phyloP scores from a whole-genome alignment of 2,329 filamentous ascomycete species.

The Calonectria multiphialidica region DNA sequence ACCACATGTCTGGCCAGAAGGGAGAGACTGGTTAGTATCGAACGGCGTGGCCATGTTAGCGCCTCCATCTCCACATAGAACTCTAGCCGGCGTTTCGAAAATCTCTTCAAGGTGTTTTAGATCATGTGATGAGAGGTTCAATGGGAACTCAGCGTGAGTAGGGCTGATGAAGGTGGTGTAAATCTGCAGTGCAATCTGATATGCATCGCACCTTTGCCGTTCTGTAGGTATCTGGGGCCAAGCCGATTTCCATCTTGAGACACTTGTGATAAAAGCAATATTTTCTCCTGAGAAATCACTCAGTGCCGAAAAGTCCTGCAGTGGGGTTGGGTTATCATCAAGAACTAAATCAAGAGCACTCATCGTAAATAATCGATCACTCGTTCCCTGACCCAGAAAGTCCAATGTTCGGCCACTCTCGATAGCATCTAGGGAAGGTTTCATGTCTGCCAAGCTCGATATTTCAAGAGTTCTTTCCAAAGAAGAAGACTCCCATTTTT shows the following conservation, averaged over 20 bases:
- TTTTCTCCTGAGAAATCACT: conserved; percentile 79
- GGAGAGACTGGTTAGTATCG: conserved; percentile 22
- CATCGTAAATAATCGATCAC: conserved; percentile 67
- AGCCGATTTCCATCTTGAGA: conserved; percentile 66
- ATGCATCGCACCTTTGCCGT: conserved; percentile 55
- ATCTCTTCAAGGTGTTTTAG: conserved; percentile 63
- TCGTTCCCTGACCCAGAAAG: conserved; percentile 22
- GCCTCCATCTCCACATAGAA: conserved; percentile 52
- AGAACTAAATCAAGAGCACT: conserved; percentile 71
- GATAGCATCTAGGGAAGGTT: background rate
- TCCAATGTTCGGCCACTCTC: conserved; percentile 15
- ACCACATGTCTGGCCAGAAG: background rate
- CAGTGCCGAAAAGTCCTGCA: conserved; percentile 73
- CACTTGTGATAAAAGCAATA: conserved; percentile 73
- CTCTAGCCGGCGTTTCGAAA: conserved; percentile 65
- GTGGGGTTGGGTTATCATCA: conserved; percentile 65
- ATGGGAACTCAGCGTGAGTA: conserved; percentile 71
- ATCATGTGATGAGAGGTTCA: conserved; percentile 71
- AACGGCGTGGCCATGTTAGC: conserved; percentile 56
- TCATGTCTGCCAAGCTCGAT: conserved; percentile 24
- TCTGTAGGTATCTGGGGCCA: conserved; percentile 18
- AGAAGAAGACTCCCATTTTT: conserved; percentile 26
- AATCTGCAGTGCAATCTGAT: conserved; percentile 70
- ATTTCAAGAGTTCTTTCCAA: conserved; percentile 18
- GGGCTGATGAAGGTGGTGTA: conserved; percentile 72